These are phyloP conservation scores for Erysimum cheiri DNA, from an alignment of 441 rosid species.

Conservation along the genomic window DNA sequence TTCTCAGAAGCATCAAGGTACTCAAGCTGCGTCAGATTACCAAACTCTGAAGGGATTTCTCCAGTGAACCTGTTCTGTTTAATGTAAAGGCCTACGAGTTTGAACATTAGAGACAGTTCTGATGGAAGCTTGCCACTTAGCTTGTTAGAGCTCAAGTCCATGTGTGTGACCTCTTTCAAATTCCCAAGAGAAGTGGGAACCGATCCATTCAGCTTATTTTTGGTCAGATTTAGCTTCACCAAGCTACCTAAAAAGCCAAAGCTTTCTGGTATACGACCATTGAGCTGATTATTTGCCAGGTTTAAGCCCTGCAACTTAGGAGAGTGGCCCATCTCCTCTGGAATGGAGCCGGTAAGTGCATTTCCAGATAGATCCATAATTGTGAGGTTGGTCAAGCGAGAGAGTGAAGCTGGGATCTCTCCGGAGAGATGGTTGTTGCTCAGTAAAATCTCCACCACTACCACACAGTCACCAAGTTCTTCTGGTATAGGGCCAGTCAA, in stretches of 20 bases:
- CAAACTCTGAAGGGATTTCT: conserved; percentile 66
- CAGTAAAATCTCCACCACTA: conserved; percentile 68
- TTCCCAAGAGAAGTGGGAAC: conserved; percentile 72
- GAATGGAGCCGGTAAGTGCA: conserved; percentile 64
- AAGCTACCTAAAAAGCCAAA: conserved; percentile 66
- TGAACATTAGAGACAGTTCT: conserved; percentile 63
- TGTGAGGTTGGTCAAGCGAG: conserved; percentile 65
- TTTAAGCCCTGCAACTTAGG: conserved; percentile 82
- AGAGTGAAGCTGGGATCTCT: conserved; percentile 69
- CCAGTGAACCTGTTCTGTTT: conserved; percentile 75
- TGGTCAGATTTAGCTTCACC: conserved; percentile 85
- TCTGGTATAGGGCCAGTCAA: conserved; percentile 76
- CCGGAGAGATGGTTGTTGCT: conserved; percentile 77
- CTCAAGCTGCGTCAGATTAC: conserved; percentile 72
- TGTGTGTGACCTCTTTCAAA: conserved; percentile 75
- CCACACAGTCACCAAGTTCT: conserved; percentile 70
- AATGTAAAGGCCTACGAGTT: conserved; percentile 79
- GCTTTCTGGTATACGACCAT: conserved; percentile 73
- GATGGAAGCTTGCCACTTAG: conserved; percentile 72
- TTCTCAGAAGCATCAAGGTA: conserved; percentile 73
- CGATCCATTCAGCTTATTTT: conserved; percentile 61
- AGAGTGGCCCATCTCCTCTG: conserved; percentile 60
- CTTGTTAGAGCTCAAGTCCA: conserved; percentile 80
- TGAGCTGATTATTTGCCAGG: conserved; percentile 75
- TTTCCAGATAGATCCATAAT: conserved; percentile 81